These are phyloP conservation scores for Kwoniella dendrophila DNA, from an alignment of 768 basidiomycete genomes.

Conservation along the genomic window DNA sequence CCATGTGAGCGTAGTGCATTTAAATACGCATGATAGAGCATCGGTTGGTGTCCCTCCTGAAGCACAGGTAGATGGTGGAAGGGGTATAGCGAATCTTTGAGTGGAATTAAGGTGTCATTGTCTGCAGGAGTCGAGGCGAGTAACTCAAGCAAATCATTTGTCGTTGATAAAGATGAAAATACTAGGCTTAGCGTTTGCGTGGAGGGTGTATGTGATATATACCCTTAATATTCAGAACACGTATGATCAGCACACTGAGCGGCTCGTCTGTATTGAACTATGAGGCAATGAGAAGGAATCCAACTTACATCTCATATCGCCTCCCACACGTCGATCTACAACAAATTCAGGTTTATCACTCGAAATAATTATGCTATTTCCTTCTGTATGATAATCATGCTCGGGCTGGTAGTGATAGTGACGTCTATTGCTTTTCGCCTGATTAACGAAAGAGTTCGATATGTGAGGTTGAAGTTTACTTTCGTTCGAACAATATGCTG, in stretches of 20 bases:
- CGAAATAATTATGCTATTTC: conserved; percentile 16
- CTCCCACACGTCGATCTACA: background rate
- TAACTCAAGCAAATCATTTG: conserved; percentile 40
- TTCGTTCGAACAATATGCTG: conserved; percentile 19
- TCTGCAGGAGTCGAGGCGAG: conserved; percentile 26
- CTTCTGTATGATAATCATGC: conserved; percentile 1
- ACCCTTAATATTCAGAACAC: conserved; percentile 27
- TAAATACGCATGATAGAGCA: conserved; percentile 37
- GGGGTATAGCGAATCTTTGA: conserved; percentile 38
- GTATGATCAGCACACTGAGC: background rate
- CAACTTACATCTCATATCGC: conserved; percentile 22
- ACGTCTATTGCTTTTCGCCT: conserved; percentile 1
- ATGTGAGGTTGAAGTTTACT: conserved; percentile 21
- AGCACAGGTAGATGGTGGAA: conserved; percentile 8
- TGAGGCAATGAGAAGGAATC: background rate
- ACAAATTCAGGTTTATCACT: conserved; percentile 18
- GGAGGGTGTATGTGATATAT: conserved; percentile 48
- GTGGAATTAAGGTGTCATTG: conserved; percentile 26
- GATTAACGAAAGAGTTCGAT: background rate
- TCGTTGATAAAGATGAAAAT: conserved; percentile 38
- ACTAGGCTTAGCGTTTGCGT: conserved; percentile 46
- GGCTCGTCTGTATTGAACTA: too few relatives aligned
- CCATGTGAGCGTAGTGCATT: conserved; percentile 34
- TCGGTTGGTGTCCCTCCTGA: conserved; percentile 1
- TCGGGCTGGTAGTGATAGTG: background rate